Conservation (phyloP, 345 rosid genomes). For the Pelargonium nanum region DNA sequence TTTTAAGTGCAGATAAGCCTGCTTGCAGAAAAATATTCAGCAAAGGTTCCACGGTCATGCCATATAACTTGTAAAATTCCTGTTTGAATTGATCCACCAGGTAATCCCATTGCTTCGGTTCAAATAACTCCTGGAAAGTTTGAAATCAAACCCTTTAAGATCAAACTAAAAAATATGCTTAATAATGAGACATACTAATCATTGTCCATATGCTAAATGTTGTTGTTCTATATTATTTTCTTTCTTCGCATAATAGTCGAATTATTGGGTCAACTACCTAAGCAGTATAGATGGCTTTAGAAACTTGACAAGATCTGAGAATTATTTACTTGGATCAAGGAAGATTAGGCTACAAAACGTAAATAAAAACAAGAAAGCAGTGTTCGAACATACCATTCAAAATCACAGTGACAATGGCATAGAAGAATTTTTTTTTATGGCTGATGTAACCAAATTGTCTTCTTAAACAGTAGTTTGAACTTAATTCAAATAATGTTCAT, state of each 20-base stretch:
- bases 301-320: not conserved
- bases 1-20: constrained; percentile 89
- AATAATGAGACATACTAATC: too few relatives aligned
- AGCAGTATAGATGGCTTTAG: not conserved
- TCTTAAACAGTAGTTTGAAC: not conserved
- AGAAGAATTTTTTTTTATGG: too few relatives aligned
- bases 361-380: not conserved
- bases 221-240: not conserved
- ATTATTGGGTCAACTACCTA: not conserved
- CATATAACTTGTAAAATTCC: constrained; percentile 87
- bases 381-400: too few relatives aligned
- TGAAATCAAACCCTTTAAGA: not conserved
- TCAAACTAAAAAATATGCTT: not conserved
- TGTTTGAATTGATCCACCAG: constrained; percentile 80
- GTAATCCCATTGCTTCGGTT: constrained; percentile 84
- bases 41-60: constrained; percentile 91
- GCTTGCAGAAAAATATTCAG: constrained; percentile 88
- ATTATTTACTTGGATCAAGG: not conserved
- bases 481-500: too few relatives aligned
- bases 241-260: not conserved
- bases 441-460: too few relatives aligned
- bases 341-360: not conserved
- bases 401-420: too few relatives aligned
- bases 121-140: constrained; percentile 61
- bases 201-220: not conserved